These are phyloP conservation scores for Pichia exigua DNA, from an alignment of 805 yeast species.

Conservation along the genomic window DNA sequence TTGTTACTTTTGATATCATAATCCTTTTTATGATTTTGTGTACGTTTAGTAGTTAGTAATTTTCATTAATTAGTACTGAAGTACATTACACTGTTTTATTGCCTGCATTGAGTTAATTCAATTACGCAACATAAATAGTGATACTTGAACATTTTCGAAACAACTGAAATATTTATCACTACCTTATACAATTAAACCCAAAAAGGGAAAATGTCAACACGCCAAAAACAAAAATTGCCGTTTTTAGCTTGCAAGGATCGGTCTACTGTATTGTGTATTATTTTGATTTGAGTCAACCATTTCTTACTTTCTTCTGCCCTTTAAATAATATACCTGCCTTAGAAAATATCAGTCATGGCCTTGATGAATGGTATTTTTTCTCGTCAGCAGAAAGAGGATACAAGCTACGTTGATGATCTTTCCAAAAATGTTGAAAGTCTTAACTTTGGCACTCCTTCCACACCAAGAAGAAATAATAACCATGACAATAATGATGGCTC, in stretches of 20 bases:
- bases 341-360: slow-evolving; percentile 14
- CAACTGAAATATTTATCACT: no score
- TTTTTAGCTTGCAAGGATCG: neutral
- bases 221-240: neutral
- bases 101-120: no score
- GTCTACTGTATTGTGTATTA: no score
- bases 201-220: slow-evolving; percentile 12
- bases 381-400: slow-evolving; percentile 21
- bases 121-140: no score
- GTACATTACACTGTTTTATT: no score
- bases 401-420: slow-evolving; percentile 26
- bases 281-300: neutral
- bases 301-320: neutral
- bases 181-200: neutral
- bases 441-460: slow-evolving; percentile 23
- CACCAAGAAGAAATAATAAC: slow-evolving; percentile 15
- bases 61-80: no score
- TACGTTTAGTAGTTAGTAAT: no score
- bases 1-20: no score
- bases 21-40: no score
- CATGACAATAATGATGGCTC: slow-evolving; percentile 14
- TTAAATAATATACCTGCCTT: no score
- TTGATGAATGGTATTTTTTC: slow-evolving; percentile 24
- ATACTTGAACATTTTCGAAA: no score
- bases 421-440: slow-evolving; percentile 29